Evolutionary conservation across 257 asterid species (phyloP), one percentile per base, ranked within the genome.

Genomic region (Oldenlandia corymbosa): DNA sequence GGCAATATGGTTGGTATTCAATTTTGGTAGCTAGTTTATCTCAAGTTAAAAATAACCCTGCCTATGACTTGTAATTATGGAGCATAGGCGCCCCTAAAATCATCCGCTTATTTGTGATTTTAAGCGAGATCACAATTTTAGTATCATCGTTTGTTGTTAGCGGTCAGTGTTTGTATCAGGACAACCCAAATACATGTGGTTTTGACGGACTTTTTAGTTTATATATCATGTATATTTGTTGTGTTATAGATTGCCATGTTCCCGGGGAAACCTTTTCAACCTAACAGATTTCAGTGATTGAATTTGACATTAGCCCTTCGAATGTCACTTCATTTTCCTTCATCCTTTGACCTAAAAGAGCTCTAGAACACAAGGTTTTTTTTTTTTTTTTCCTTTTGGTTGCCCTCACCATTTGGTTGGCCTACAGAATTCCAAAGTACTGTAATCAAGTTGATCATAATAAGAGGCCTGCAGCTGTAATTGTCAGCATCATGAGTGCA

Each of bases 401-500:
- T 6, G 28, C 10, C 39, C 26, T 30, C 4, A 6, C 2, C 13
- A 2, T 2, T 31, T n/a, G n/a, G n/a, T 48, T 47, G 42, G n/a
- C 47, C 12, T 7, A 18, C 47, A 20, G 21, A 31, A 2, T 20
- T n/a, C 46, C 11, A 10, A 46, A 20, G 43, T 14, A 56, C 12
- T 55, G n/a, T 10, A 21, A 28, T 31, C 58, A 62, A 62, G 58
- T 31, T 30, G 68, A 31, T 23, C 23, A 46, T 3, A 4, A 32
- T 62, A n/a, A 46, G 57, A 61, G 67, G 32, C 20, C 48, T 63
- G 58, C 16, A 48, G 58, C 68, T 62, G 58, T 28, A 30, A 11
- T 24, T 36, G 57, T 62, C 57, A 63, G 58, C 20, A n/a, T n/a
- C n/a, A 26, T 49, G 46, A 18, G 28, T 61, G n/a, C 17, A 52